Evolutionary conservation across 2,329 filamentous ascomycete species (phyloP).

Genomic region (Colletotrichum magnum): DNA sequence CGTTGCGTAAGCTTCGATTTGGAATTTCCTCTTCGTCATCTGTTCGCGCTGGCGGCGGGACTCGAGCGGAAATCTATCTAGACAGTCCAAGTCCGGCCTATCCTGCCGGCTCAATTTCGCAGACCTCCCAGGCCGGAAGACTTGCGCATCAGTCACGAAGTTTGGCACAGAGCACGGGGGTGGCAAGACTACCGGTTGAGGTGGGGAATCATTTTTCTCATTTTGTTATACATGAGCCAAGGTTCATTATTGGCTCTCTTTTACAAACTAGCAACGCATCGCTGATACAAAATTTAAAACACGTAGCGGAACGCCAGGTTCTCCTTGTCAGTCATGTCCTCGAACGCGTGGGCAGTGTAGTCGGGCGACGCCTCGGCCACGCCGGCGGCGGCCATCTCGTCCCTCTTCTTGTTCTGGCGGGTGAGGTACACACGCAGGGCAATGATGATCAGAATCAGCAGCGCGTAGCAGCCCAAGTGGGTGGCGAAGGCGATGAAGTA

Average conservation of each 20-base stretch:
- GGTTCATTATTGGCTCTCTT: neutral
- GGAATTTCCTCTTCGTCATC: too few species aligned
- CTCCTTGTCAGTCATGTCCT: constrained; percentile 74
- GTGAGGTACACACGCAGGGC: constrained; percentile 71
- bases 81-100: too few species aligned
- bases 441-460: constrained; percentile 70
- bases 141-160: too few species aligned
- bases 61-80: too few species aligned
- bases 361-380: constrained; percentile 56
- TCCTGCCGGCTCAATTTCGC: too few species aligned
- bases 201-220: too few species aligned
- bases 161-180: too few species aligned
- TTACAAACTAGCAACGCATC: neutral
- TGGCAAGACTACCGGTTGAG: too few species aligned
- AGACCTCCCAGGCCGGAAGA: too few species aligned
- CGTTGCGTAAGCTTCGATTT: neutral
- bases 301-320: constrained; percentile 74
- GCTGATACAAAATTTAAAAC: constrained; percentile 49
- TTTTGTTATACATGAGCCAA: neutral
- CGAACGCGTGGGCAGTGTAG: constrained; percentile 67
- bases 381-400: constrained; percentile 59
- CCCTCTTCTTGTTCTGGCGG: constrained; percentile 71
- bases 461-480: constrained; percentile 77
- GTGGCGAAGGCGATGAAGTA: constrained; percentile 80
- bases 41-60: too few species aligned